Evolutionary conservation across 2,329 filamentous ascomycete species (phyloP), one percentile per base, ranked within the genome.

Genomic region (Annulohypoxylon truncatum): DNA sequence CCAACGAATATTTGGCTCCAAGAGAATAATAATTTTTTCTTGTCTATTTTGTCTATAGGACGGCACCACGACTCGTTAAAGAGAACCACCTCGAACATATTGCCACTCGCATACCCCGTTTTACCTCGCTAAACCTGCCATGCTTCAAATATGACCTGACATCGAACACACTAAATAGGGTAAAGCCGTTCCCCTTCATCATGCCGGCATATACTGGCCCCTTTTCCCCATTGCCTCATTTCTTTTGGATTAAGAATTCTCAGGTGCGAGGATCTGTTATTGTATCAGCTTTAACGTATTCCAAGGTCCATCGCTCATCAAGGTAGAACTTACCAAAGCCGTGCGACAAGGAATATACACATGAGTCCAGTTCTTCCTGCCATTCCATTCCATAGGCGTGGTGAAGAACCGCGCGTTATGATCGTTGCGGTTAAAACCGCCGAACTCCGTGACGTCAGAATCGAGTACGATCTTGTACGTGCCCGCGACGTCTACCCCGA

Each of bases 341-440:
- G 91, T 94, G 73, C 95, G 85, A 55, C 88, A 88, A 13, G 95
- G 95, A 66, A 97, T 88, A 77, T 99, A 99, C 56, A 97, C 87
- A 77, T 98, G 96, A 50, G 93, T 88, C 82, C 93, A 97, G 80
- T 98, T 98, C 82, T 87, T 91, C 67, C 96, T 85, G 12, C 87
- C 88, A 77, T 98, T 98, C 96, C 96, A 98, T 67, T 87, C 86
- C 82, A 97, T 88, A 12, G 93, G 88, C 4, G 93, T 96, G 0
- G 96, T 98, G 78, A 97, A 97, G 84, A 96, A 98, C 31, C 93
- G 85, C 2, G 93, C 96, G n/a, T 82, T 86, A 70, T 92, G 89
- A 60, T 93, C 89, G 54, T 97, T 87, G 28, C 94, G 88, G 28
- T 87, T 88, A 70, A 93, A 88, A 0, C 96, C 96, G 26, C 96